Percentiles rank a stretch among this genome's conserved stretches.
phyloP scores from a whole-genome alignment of 2,329 filamentous ascomycete species.

The Cladorrhinum sp. region DNA sequence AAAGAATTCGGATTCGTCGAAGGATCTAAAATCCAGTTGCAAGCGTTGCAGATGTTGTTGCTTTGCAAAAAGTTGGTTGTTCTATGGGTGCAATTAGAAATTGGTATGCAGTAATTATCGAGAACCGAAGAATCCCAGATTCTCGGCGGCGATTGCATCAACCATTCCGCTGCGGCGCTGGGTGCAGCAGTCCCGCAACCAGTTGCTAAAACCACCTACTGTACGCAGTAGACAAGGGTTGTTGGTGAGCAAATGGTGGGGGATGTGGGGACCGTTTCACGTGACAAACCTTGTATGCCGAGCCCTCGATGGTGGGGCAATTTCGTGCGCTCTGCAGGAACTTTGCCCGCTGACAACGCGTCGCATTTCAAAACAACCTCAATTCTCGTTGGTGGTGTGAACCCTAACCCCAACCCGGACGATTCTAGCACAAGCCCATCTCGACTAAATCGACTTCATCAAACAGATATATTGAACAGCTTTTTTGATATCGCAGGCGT shows the following conservation, averaged over 20 bases:
- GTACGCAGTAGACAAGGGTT: slow-evolving; percentile 2
- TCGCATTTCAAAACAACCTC: slow-evolving; percentile 23
- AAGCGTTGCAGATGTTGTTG: background rate
- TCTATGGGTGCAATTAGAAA: background rate
- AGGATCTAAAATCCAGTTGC: too few relatives aligned
- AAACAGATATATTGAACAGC: background rate
- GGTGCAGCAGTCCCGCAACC: background rate
- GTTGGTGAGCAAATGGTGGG: background rate
- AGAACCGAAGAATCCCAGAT: background rate
- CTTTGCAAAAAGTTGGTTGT: background rate
- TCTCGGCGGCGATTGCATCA: background rate
- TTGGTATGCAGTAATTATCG: background rate
- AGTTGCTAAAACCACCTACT: background rate
- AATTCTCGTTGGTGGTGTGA: slow-evolving; percentile 7
- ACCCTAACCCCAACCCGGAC: slow-evolving; percentile 30
- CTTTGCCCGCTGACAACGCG: slow-evolving; percentile 3
- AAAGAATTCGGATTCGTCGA: too few relatives aligned
- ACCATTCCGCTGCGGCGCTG: background rate
- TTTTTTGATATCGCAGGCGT: background rate
- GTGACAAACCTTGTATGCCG: background rate
- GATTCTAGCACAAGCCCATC: slow-evolving; percentile 11
- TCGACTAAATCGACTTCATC: slow-evolving; percentile 6
- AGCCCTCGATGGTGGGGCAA: background rate
- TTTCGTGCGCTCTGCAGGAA: background rate
- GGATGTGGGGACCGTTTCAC: background rate